A percentile compares a stretch with the other conserved stretches of the same genome.
Evolutionary conservation across 2,329 filamentous ascomycete genomes (phyloP).

Genomic region (Penicillium sp.): DNA sequence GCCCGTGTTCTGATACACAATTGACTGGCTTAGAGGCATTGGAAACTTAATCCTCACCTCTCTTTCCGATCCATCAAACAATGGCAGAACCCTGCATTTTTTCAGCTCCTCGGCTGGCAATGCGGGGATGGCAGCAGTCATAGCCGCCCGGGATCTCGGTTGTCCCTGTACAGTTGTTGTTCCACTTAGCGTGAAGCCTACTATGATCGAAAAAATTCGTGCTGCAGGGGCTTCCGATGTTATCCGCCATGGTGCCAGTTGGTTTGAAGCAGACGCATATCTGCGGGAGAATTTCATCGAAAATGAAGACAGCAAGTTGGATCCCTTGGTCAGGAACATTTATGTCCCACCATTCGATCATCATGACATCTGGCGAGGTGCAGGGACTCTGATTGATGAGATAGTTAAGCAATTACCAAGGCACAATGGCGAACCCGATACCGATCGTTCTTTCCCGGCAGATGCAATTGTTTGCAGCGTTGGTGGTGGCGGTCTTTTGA

Average conservation of each 20-base stretch:
- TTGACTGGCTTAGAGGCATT: constrained; percentile 26
- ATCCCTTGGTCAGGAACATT: constrained; percentile 21
- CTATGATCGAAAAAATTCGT: constrained; percentile 68
- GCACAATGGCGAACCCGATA: neutral
- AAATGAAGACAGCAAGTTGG: constrained; percentile 3
- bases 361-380: constrained; percentile 36
- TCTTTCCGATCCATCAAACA: constrained; percentile 22
- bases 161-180: constrained; percentile 70
- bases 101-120: constrained; percentile 78
- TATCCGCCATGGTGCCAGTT: constrained; percentile 63
- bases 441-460: constrained; percentile 39
- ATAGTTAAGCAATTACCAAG: constrained; percentile 32
- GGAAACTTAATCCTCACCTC: constrained; percentile 35
- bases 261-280: constrained; percentile 66
- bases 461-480: constrained; percentile 74
- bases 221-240: constrained; percentile 63
- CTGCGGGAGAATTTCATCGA: constrained; percentile 51
- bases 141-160: constrained; percentile 62
- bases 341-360: constrained; percentile 40
- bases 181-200: constrained; percentile 58
- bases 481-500: constrained; percentile 74
- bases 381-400: constrained; percentile 34
- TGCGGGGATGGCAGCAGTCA: constrained; percentile 74
- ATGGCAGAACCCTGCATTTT: constrained; percentile 56
- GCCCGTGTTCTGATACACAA: neutral